Conservation (phyloP, 768 basidiomycete species). For the Leccinum disarticulatum region DNA sequence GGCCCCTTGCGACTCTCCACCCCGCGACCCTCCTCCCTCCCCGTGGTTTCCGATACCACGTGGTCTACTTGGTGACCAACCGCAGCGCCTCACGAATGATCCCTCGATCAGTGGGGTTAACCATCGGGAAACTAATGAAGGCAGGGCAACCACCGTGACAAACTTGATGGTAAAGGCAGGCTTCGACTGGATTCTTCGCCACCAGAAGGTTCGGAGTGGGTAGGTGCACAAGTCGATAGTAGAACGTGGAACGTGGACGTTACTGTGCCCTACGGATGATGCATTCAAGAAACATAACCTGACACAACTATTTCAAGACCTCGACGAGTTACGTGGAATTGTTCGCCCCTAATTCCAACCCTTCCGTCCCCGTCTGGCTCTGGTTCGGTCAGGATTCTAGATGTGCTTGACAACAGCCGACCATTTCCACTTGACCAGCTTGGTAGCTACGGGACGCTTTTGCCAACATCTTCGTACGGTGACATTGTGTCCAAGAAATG, state of each 20-base stretch:
- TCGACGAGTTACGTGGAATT: constrained; percentile 51
- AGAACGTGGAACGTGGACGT: constrained; percentile 82
- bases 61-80: constrained; percentile 75
- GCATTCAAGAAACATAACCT: constrained; percentile 89
- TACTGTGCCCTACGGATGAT: constrained; percentile 89
- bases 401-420: constrained; percentile 59
- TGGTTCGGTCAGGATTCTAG: constrained; percentile 27
- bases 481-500: constrained; percentile 87
- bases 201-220: constrained; percentile 69
- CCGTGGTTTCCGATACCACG: constrained; percentile 87
- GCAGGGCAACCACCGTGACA: constrained; percentile 90
- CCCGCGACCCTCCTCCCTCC: constrained; percentile 68
- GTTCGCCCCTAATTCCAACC: constrained; percentile 71
- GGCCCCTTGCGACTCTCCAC: constrained; percentile 52
- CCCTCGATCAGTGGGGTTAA: constrained; percentile 84
- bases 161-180: constrained; percentile 82
- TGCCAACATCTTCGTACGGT: constrained; percentile 64
- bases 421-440: constrained; percentile 73
- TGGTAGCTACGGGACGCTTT: constrained; percentile 74
- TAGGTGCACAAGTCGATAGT: constrained; percentile 36
- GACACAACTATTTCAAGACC: constrained; percentile 63
- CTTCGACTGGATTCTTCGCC: constrained; percentile 85
- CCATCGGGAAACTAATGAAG: constrained; percentile 84
- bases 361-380: constrained; percentile 24
- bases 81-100: constrained; percentile 83